Conservation (phyloP, 1,284 basidiomycete genomes). For the Xerocomus amazonicus region DNA sequence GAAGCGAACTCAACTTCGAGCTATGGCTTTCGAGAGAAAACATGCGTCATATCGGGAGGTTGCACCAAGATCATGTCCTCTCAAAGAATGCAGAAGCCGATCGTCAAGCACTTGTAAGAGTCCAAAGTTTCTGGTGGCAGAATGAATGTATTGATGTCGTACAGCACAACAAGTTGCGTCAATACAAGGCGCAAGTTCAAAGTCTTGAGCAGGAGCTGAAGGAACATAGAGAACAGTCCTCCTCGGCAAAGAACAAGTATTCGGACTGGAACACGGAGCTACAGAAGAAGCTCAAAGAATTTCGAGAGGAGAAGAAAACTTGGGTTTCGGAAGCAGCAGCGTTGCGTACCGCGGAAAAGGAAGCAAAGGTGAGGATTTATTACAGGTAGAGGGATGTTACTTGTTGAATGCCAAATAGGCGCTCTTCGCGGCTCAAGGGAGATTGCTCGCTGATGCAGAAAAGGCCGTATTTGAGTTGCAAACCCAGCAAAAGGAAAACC, state of each 20-base stretch:
- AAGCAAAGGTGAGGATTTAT: conserved; percentile 47
- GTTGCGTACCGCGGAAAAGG: conserved; percentile 61
- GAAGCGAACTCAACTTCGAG: conserved; percentile 80
- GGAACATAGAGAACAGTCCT: conserved; percentile 62
- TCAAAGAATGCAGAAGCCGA: conserved; percentile 73
- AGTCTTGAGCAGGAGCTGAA: conserved; percentile 58
- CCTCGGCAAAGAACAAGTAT: conserved; percentile 61
- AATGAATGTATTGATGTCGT: conserved; percentile 12
- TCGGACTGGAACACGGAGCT: conserved; percentile 71
- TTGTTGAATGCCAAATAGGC: conserved; percentile 42
- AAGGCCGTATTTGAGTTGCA: conserved; percentile 58
- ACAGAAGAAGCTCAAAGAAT: conserved; percentile 60
- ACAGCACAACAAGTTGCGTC: conserved; percentile 74
- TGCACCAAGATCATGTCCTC: conserved; percentile 70
- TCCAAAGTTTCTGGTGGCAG: background rate
- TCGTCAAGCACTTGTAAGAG: conserved; percentile 71
- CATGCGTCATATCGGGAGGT: conserved; percentile 70
- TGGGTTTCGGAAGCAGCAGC: conserved; percentile 61
- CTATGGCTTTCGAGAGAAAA: conserved; percentile 77
- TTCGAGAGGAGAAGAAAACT: conserved; percentile 64
- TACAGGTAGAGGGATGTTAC: background rate
- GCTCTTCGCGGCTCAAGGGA: conserved; percentile 63
- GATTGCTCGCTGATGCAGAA: conserved; percentile 58
- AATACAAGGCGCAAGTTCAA: conserved; percentile 63
- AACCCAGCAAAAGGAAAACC: conserved; percentile 64